Percentiles rank a stretch among this genome's conserved stretches.
These are phyloP conservation scores for Sarocladium oryzae DNA, from an alignment of 2,329 filamentous ascomycete species.

Conservation along the genomic window DNA sequence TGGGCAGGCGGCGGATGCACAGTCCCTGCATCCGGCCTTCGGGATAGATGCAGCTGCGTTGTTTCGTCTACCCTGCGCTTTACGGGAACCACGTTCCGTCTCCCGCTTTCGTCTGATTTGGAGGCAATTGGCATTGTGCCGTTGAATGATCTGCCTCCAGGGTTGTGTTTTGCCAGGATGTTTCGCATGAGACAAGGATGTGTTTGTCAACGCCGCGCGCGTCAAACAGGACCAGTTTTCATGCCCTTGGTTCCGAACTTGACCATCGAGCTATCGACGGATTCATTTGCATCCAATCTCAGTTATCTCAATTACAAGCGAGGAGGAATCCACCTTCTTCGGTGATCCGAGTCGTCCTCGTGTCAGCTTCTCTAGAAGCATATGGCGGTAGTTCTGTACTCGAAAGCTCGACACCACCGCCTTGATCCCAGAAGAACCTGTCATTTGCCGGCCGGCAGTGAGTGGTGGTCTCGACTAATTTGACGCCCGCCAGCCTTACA, in stretches of 20 bases:
- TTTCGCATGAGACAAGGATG: background rate
- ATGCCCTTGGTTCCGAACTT: background rate
- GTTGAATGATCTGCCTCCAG: background rate
- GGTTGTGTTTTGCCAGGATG: background rate
- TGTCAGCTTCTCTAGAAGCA: too few species aligned
- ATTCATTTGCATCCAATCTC: background rate
- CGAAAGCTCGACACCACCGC: too few species aligned
- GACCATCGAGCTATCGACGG: background rate
- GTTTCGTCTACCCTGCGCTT: background rate
- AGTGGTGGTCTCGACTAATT: background rate
- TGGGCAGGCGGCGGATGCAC: conserved; percentile 1
- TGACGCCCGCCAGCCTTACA: background rate
- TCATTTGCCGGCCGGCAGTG: background rate
- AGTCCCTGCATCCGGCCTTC: background rate
- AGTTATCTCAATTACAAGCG: background rate
- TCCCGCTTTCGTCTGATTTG: background rate
- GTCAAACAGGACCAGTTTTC: too few species aligned
- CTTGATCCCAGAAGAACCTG: too few species aligned
- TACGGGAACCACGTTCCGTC: background rate
- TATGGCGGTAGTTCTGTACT: too few species aligned
- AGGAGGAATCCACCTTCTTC: too few species aligned
- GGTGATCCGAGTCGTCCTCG: too few species aligned
- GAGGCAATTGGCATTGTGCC: background rate
- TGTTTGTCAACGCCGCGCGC: too few species aligned
- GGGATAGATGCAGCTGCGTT: background rate